A percentile compares a stretch with the other conserved stretches of the same genome.
phyloP scores from a whole-genome alignment of 164 flowering plant genomes.

The Saururus chinensis region DNA sequence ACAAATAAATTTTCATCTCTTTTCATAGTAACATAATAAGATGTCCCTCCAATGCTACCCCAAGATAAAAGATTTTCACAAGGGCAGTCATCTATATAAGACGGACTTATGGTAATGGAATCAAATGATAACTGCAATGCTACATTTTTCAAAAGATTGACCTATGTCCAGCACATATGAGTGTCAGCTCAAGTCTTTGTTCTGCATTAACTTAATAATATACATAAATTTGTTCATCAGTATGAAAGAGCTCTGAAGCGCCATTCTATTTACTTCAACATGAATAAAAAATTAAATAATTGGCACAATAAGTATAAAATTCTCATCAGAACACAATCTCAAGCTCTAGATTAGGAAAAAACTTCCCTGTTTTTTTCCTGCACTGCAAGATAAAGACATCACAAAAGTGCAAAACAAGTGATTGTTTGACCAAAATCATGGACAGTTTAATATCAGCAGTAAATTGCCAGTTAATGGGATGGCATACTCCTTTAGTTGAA shows the following conservation, averaged over 20 bases:
- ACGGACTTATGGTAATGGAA: slow-evolving; percentile 26
- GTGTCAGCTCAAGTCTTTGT: slow-evolving; percentile 5
- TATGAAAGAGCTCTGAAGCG: background rate
- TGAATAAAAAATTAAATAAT: background rate
- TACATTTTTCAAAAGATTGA: slow-evolving; percentile 21
- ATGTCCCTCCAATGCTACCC: slow-evolving; percentile 30
- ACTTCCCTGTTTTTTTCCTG: too few species aligned
- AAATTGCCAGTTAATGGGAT: too few species aligned
- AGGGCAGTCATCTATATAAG: slow-evolving; percentile 21
- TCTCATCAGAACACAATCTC: background rate
- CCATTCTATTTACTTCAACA: background rate
- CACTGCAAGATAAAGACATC: too few species aligned
- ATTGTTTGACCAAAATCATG: too few species aligned
- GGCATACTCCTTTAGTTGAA: too few species aligned
- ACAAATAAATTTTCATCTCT: slow-evolving; percentile 16
- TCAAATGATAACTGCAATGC: slow-evolving; percentile 26
- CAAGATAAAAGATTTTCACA: slow-evolving; percentile 24
- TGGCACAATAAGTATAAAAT: background rate
- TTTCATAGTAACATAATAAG: slow-evolving; percentile 34
- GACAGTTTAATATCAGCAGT: too few species aligned
- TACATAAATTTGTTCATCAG: background rate
- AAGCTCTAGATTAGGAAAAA: background rate
- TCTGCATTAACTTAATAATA: background rate
- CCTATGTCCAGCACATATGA: slow-evolving; percentile 19
- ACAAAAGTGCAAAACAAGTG: too few species aligned